Conservation (phyloP, 78 protist genomes). For the Diacronema lutheri region DNA sequence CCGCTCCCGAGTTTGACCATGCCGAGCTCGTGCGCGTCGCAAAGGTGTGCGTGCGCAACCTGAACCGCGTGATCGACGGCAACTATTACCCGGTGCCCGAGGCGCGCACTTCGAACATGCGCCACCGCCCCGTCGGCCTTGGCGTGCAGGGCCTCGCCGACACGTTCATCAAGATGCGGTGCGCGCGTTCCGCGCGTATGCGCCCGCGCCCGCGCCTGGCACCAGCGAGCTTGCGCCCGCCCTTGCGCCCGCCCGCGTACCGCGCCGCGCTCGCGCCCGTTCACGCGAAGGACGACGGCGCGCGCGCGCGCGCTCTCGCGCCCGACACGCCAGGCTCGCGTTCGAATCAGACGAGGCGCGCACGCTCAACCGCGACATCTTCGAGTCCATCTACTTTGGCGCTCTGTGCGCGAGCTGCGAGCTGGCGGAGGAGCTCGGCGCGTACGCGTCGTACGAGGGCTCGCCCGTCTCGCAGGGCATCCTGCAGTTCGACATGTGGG, state of each 20-base stretch:
- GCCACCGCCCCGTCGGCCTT: slow-evolving; percentile 93
- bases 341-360: slow-evolving; percentile 86
- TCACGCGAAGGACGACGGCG: no score
- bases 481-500: slow-evolving; percentile 98
- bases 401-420: slow-evolving; percentile 37
- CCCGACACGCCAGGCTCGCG: slow-evolving; percentile 76
- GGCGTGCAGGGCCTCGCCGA: slow-evolving; percentile 91
- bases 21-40: slow-evolving; percentile 49
- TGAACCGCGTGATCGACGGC: slow-evolving; percentile 90
- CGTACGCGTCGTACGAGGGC: slow-evolving; percentile 71
- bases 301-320: no score
- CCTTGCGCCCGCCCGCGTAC: no score
- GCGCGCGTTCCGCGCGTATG: no score
- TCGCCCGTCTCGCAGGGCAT: slow-evolving; percentile 84
- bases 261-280: no score
- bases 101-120: slow-evolving; percentile 80
- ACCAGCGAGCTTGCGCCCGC: no score
- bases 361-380: slow-evolving; percentile 86
- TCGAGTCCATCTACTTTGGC: slow-evolving; percentile 93
- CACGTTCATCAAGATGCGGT: slow-evolving; percentile 72
- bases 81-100: slow-evolving; percentile 95
- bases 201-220: no score
- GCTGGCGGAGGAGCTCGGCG: slow-evolving; percentile 63
- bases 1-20: not conserved
- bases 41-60: slow-evolving; percentile 66